These are phyloP conservation scores for Aspergillus sp. DNA, from an alignment of 2,329 filamentous ascomycete genomes.

Conservation along the genomic window DNA sequence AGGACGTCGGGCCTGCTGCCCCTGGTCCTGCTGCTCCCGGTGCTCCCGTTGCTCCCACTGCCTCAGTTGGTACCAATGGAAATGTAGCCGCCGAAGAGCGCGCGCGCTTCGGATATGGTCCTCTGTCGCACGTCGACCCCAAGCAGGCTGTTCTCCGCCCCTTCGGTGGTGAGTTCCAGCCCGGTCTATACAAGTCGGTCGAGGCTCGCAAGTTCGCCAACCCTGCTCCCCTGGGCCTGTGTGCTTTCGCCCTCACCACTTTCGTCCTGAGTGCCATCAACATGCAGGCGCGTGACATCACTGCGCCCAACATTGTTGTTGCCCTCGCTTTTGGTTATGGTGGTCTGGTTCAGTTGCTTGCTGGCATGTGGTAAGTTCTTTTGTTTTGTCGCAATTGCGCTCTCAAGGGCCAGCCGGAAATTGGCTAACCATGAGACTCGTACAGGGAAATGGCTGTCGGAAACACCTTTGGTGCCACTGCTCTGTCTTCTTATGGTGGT, in stretches of 20 bases:
- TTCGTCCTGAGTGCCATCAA: slow-evolving; percentile 78
- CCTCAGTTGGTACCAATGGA: too few relatives aligned
- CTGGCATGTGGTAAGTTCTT: slow-evolving; percentile 75
- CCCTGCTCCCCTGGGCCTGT: slow-evolving; percentile 73
- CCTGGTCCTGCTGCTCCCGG: slow-evolving; percentile 9
- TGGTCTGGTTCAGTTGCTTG: slow-evolving; percentile 73
- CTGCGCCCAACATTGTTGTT: slow-evolving; percentile 65
- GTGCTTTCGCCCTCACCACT: slow-evolving; percentile 78
- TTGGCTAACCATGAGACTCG: background rate
- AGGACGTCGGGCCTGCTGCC: slow-evolving; percentile 27
- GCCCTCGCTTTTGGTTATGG: slow-evolving; percentile 72
- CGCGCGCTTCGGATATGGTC: slow-evolving; percentile 51
- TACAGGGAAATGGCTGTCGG: slow-evolving; percentile 80
- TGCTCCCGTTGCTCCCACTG: slow-evolving; percentile 5
- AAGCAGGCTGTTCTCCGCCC: slow-evolving; percentile 53
- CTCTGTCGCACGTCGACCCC: slow-evolving; percentile 52
- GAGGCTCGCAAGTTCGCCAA: slow-evolving; percentile 72
- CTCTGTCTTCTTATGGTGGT: slow-evolving; percentile 76
- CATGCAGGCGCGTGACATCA: slow-evolving; percentile 62
- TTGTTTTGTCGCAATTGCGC: background rate
- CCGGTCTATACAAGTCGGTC: slow-evolving; percentile 65
- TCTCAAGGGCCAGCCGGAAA: background rate
- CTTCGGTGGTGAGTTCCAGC: slow-evolving; percentile 73
- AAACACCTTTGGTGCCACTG: slow-evolving; percentile 82
- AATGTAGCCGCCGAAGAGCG: slow-evolving; percentile 13